A percentile compares a stretch with the other conserved stretches of the same genome.
Evolutionary conservation across 179 eudicot species (phyloP).

Genomic region (Heliamphora pulchella): DNA sequence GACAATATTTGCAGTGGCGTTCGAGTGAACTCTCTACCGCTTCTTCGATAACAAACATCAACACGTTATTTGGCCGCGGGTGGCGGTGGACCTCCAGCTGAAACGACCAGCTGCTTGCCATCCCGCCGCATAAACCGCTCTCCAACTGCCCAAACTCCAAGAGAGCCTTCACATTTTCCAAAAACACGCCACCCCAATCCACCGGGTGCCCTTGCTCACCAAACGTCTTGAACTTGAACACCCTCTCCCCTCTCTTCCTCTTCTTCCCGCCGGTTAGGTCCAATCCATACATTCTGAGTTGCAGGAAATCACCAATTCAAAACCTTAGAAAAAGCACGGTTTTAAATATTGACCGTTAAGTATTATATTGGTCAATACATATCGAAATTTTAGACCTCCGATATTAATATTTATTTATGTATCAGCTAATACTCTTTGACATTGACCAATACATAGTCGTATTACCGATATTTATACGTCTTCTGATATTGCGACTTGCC

Average conservation of each 20-base stretch:
- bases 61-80: constrained; percentile 44
- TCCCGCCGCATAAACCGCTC: constrained; percentile 31
- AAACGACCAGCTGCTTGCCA: constrained; percentile 58
- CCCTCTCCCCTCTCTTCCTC: constrained; percentile 55
- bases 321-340: not conserved
- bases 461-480: too few species aligned
- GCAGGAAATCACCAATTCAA: not conserved
- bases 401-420: too few species aligned
- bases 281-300: constrained; percentile 28
- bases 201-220: constrained; percentile 69
- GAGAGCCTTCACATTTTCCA: constrained; percentile 52
- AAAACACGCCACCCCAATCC: constrained; percentile 56
- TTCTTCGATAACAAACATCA: constrained; percentile 68
- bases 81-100: constrained; percentile 74
- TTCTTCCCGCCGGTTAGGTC: constrained; percentile 51
- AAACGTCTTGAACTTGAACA: constrained; percentile 68
- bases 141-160: constrained; percentile 67
- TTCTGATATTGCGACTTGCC: too few species aligned
- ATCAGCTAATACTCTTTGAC: too few species aligned
- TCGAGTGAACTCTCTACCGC: constrained; percentile 52
- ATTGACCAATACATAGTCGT: too few species aligned
- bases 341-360: too few species aligned
- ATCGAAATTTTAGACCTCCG: too few species aligned
- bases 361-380: too few species aligned
- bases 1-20: constrained; percentile 72